Evolutionary conservation across 768 basidiomycete species (phyloP).

Genomic region (Dentipellis sp.): DNA sequence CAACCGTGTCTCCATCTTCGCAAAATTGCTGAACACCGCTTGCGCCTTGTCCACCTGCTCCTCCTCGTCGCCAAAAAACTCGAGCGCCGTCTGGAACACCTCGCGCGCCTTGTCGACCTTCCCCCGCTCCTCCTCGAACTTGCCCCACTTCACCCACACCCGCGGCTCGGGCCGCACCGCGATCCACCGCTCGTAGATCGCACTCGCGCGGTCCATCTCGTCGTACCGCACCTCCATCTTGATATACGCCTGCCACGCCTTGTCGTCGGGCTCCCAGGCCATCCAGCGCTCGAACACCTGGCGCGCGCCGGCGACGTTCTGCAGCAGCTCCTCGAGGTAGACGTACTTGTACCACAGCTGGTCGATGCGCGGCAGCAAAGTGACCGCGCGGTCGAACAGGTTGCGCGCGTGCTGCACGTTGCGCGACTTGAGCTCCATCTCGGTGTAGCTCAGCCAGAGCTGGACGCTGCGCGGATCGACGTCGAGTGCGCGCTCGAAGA

Average conservation of each 20-base stretch:
- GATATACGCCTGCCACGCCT: constrained; percentile 99
- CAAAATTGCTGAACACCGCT: constrained; percentile 86
- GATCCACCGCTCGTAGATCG: constrained; percentile 89
- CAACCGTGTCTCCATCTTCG: constrained; percentile 92
- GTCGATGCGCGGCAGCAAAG: constrained; percentile 90
- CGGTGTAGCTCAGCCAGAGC: constrained; percentile 90
- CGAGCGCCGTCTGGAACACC: constrained; percentile 57
- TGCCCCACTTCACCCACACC: constrained; percentile 60
- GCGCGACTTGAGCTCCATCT: constrained; percentile 96
- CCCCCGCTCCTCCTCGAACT: constrained; percentile 53
- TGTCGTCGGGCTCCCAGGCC: constrained; percentile 99
- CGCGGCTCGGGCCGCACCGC: constrained; percentile 59
- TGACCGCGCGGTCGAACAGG: constrained; percentile 94
- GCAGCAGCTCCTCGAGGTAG: constrained; percentile 92
- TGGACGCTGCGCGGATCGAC: constrained; percentile 87
- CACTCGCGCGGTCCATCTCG: constrained; percentile 85
- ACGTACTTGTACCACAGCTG: constrained; percentile 99
- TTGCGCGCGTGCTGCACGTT: constrained; percentile 97
- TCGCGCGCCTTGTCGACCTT: constrained; percentile 56
- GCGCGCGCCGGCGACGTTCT: constrained; percentile 92
- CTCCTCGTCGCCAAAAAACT: constrained; percentile 56
- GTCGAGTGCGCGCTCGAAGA: constrained; percentile 95
- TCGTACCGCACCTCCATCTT: constrained; percentile 93
- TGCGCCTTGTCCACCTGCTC: constrained; percentile 73
- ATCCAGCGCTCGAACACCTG: constrained; percentile 99